Percentiles rank a stretch among this genome's conserved stretches.
Conservation (phyloP, 2,329 filamentous ascomycete species). For the Talaromyces atroroseus region DNA sequence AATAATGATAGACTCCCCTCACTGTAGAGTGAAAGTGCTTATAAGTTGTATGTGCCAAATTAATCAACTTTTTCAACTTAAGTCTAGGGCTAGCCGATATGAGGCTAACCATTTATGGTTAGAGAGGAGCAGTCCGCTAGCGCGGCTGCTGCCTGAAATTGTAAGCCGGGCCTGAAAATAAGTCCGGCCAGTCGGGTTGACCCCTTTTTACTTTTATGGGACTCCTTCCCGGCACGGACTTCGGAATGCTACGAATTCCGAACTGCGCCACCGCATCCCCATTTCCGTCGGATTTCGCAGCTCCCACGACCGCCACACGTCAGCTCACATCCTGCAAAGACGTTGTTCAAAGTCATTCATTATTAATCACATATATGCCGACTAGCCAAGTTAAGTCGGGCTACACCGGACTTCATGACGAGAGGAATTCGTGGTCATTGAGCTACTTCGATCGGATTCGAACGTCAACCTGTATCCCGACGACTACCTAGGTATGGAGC, state of each 20-base stretch:
- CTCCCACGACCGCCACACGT: background rate
- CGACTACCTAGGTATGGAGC: slow-evolving; percentile 1
- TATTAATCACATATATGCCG: background rate
- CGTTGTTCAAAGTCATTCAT: background rate
- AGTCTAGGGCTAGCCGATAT: background rate
- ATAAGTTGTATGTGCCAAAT: too few relatives aligned
- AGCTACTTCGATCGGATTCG: background rate
- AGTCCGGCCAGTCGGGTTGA: too few relatives aligned
- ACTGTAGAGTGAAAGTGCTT: too few relatives aligned
- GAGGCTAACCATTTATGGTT: background rate
- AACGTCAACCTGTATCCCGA: background rate
- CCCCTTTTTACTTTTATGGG: too few relatives aligned
- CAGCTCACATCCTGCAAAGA: background rate
- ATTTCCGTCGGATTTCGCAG: background rate
- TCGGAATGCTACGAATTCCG: background rate
- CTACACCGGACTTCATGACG: background rate
- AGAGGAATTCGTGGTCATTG: background rate
- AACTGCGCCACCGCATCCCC: too few relatives aligned
- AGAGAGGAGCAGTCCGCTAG: background rate
- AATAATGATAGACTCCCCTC: background rate
- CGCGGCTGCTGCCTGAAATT: background rate
- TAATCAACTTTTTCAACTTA: too few relatives aligned
- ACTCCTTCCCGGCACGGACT: background rate
- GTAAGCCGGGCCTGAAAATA: background rate
- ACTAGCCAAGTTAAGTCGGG: background rate